These are phyloP conservation scores for Paraphaeosphaeria sporulosa DNA, from an alignment of 2,329 filamentous ascomycete species.

Conservation along the genomic window DNA sequence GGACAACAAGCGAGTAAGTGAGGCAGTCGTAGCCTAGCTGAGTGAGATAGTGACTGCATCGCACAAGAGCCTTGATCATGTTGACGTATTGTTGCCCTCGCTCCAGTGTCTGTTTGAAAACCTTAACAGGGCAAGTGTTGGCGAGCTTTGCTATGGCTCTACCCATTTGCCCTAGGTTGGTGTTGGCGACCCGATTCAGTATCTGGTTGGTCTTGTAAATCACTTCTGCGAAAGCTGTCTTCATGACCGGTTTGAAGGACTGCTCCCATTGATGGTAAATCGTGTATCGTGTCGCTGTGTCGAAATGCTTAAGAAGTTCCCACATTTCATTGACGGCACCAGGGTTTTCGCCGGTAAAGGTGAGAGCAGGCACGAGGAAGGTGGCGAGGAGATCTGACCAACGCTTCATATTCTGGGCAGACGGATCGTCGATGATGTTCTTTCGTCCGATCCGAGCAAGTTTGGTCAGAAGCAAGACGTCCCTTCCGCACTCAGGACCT, in stretches of 20 bases:
- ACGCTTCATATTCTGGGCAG: slow-evolving; percentile 72
- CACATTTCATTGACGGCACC: slow-evolving; percentile 87
- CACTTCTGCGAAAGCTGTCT: slow-evolving; percentile 77
- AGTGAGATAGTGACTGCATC: slow-evolving; percentile 94
- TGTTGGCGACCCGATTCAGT: slow-evolving; percentile 87
- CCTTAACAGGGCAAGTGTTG: slow-evolving; percentile 86
- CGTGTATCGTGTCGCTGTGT: slow-evolving; percentile 78
- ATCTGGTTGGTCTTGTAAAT: slow-evolving; percentile 81
- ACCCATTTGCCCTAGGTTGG: slow-evolving; percentile 86
- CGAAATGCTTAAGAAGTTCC: slow-evolving; percentile 79
- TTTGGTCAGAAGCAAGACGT: slow-evolving; percentile 79
- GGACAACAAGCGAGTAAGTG: slow-evolving; percentile 87
- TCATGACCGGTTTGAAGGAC: slow-evolving; percentile 69
- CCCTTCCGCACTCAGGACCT: slow-evolving; percentile 88
- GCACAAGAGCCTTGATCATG: slow-evolving; percentile 91
- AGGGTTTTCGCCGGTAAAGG: slow-evolving; percentile 84
- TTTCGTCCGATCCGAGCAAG: slow-evolving; percentile 83
- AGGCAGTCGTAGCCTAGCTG: slow-evolving; percentile 91
- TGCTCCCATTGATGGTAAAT: slow-evolving; percentile 92
- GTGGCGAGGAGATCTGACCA: slow-evolving; percentile 88
- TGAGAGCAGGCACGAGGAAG: slow-evolving; percentile 86
- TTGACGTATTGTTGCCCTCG: slow-evolving; percentile 96
- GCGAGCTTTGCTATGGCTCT: slow-evolving; percentile 91
- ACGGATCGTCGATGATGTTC: slow-evolving; percentile 74
- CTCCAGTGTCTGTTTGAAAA: slow-evolving; percentile 86